Base-by-base conservation (phyloP, 805 yeast species). In the Wickerhamomyces queroliae region DNA sequence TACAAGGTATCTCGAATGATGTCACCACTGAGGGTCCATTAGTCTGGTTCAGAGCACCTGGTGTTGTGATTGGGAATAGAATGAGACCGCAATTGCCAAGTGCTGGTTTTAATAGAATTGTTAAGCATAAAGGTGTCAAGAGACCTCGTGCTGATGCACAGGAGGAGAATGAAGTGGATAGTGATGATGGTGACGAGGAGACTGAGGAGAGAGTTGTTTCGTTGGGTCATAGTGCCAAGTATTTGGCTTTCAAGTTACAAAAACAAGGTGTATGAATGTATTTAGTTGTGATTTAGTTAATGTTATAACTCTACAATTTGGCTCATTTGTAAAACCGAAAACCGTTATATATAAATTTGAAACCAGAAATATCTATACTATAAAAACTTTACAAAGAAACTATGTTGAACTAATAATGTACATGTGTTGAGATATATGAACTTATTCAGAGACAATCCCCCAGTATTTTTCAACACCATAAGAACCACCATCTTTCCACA, bases 201-300 rank as follows among this genome's bases (percentile, higher is more conserved):
- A 30, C 17, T 21, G 19, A 19, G 16, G 13, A 17, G 53, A 46
- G 26, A n/a, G 22, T 17, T 18, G 47, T 59, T 21, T 72, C 72
- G 27, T 55, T 80, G 27, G 88, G 95, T 6, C 95, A 87, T 52
- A 75, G 84, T 37, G 86, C 88, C 2, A 69, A 71, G 52, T 89
- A 84, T 54, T 58, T 88, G 55, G 85, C 87, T 2, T 79, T 73
- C 73, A 76, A 72, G 54, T 42, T 43, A 28, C 43, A 40, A 6
- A 52, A 16, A 23, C 21, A 28, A 21, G 12, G 36, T 33, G 36
- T 37, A 29, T 33, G 27, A 21, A 15, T 35, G 19, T n/a, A 29
- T n/a, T 17, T 15, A 21, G n/a, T n/a, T n/a, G n/a, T n/a, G n/a
- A n/a, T n/a, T n/a, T n/a, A n/a, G n/a, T n/a, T n/a, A n/a, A n/a